A percentile compares a stretch with the other conserved stretches of the same genome.
Evolutionary conservation across 1,139 yeast genomes (phyloP).

Genomic region (Candida pseudoviswanathii): DNA sequence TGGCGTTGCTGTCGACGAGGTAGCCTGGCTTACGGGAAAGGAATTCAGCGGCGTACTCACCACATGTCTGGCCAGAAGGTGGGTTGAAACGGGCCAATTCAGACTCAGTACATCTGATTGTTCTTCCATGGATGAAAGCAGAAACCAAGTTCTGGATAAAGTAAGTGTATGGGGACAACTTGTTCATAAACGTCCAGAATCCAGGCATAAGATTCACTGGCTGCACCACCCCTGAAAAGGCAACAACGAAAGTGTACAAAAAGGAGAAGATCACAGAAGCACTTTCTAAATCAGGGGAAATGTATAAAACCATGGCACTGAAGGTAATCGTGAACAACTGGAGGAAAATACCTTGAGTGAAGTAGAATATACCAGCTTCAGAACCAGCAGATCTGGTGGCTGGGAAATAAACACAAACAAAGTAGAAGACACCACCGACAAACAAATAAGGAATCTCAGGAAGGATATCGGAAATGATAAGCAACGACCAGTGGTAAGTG

Average conservation of each 20-base stretch:
- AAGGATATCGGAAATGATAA: slow-evolving; percentile 52
- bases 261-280: slow-evolving; percentile 60
- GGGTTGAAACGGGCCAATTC: slow-evolving; percentile 60
- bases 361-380: slow-evolving; percentile 54
- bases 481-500: slow-evolving; percentile 65
- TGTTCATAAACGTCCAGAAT: slow-evolving; percentile 68
- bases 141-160: slow-evolving; percentile 61
- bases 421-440: slow-evolving; percentile 53
- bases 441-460: slow-evolving; percentile 60
- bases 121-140: slow-evolving; percentile 53
- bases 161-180: slow-evolving; percentile 70
- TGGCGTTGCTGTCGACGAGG: slow-evolving; percentile 52
- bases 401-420: slow-evolving; percentile 60
- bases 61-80: slow-evolving; percentile 63
- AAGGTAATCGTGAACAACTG: slow-evolving; percentile 56
- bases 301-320: slow-evolving; percentile 55
- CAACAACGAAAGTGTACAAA: slow-evolving; percentile 53
- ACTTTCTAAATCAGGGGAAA: slow-evolving; percentile 64
- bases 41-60: slow-evolving; percentile 42
- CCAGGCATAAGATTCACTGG: slow-evolving; percentile 61
- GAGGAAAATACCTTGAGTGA: slow-evolving; percentile 55
- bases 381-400: slow-evolving; percentile 34
- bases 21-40: slow-evolving; percentile 47
- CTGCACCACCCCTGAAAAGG: slow-evolving; percentile 67
- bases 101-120: slow-evolving; percentile 51